Conservation (phyloP, 2,329 filamentous ascomycete species). For the Raffaelea albimanens region DNA sequence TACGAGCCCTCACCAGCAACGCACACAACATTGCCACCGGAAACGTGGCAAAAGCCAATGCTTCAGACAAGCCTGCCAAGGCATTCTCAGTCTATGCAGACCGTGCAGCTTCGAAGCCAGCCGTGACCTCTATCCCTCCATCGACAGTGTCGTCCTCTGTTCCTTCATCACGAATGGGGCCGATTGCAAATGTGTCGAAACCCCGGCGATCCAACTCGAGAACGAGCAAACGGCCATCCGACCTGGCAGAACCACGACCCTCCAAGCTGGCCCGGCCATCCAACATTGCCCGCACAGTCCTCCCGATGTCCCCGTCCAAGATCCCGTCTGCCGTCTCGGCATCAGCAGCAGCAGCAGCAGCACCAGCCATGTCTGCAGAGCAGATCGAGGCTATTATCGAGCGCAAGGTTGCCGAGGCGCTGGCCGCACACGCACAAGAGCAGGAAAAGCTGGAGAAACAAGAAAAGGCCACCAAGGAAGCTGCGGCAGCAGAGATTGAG, state of each 20-base stretch:
- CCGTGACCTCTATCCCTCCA: constrained; percentile 6
- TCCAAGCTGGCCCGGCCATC: constrained; percentile 32
- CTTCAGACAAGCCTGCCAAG: constrained; percentile 59
- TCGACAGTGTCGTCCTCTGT: constrained; percentile 11
- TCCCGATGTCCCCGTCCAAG: too few relatives aligned
- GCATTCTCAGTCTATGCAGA: constrained; percentile 84
- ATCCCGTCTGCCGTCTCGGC: constrained; percentile 4
- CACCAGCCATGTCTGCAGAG: constrained; percentile 40
- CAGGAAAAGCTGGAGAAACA: constrained; percentile 22
- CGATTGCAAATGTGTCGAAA: constrained; percentile 23
- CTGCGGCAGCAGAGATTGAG: constrained; percentile 17
- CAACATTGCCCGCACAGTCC: background rate
- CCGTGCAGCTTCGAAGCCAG: constrained; percentile 24
- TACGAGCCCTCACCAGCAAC: constrained; percentile 62
- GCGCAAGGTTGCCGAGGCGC: constrained; percentile 80
- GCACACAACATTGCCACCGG: constrained; percentile 64
- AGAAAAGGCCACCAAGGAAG: constrained; percentile 25
- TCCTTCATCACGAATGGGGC: constrained; percentile 5
- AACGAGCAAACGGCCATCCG: constrained; percentile 28
- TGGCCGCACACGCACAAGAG: constrained; percentile 62
- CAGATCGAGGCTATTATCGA: constrained; percentile 88
- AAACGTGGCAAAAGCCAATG: constrained; percentile 33
- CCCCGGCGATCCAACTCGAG: constrained; percentile 21
- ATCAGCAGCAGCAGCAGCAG: constrained; percentile 17
- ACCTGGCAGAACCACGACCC: constrained; percentile 26